A percentile compares a stretch with the other conserved stretches of the same genome.
These are phyloP conservation scores for Tolypocladium inflatum DNA, from an alignment of 2,329 filamentous ascomycete species.

Conservation along the genomic window DNA sequence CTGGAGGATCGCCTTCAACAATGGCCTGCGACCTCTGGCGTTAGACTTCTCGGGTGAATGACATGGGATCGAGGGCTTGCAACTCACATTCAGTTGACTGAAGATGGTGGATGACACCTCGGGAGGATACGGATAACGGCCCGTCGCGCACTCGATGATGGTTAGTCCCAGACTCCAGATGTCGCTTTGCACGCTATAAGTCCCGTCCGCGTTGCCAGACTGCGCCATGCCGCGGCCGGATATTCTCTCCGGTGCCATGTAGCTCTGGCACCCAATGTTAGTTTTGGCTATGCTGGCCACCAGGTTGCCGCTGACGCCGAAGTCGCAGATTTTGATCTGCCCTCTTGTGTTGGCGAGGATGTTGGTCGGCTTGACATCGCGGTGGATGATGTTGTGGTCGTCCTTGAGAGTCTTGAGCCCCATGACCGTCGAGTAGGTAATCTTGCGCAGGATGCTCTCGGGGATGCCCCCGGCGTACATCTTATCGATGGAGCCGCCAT, in stretches of 20 bases:
- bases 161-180: constrained; percentile 94
- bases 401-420: constrained; percentile 91
- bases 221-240: constrained; percentile 73
- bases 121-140: constrained; percentile 89
- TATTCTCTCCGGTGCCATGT: constrained; percentile 97
- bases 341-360: constrained; percentile 85
- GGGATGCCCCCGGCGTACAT: constrained; percentile 85
- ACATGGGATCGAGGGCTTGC: neutral
- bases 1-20: constrained; percentile 91
- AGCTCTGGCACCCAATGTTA: constrained; percentile 97
- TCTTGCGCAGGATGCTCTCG: constrained; percentile 79
- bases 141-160: constrained; percentile 92
- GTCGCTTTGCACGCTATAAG: constrained; percentile 95
- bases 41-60: neutral
- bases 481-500: constrained; percentile 95
- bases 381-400: constrained; percentile 97
- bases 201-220: constrained; percentile 62
- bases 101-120: constrained; percentile 99
- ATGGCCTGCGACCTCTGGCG: constrained; percentile 59
- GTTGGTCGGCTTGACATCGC: constrained; percentile 98
- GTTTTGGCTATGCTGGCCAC: constrained; percentile 97
- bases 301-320: constrained; percentile 91
- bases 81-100: constrained; percentile 89
- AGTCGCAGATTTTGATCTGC: constrained; percentile 97
- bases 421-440: constrained; percentile 81